A percentile compares a stretch with the other conserved stretches of the same genome.
phyloP scores from a whole-genome alignment of 352 stramenopile genomes.

The Thraustochytrium sp. region DNA sequence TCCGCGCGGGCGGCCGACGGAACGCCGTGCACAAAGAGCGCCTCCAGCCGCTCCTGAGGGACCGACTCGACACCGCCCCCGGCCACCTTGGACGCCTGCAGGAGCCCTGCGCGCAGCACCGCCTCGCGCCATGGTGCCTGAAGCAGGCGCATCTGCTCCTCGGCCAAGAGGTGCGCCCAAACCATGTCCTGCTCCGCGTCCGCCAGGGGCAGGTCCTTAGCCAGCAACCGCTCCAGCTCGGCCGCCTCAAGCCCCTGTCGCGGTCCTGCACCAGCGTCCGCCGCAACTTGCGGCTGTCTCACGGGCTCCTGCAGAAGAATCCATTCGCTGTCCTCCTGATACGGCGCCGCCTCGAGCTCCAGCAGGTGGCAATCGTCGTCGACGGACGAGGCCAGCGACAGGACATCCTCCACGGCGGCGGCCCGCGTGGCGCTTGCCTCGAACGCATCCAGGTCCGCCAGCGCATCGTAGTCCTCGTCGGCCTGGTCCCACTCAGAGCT shows the following conservation, averaged over 20 bases:
- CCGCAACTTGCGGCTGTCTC: background rate
- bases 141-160: background rate
- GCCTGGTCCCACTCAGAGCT: no score
- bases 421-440: background rate
- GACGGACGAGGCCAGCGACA: background rate
- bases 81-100: background rate
- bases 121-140: background rate
- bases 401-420: background rate
- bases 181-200: background rate
- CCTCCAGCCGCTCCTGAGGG: background rate
- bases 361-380: background rate
- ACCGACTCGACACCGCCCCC: no score
- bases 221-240: background rate
- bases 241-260: background rate
- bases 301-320: background rate
- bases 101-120: background rate
- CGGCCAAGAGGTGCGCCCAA: background rate
- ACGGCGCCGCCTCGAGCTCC: background rate
- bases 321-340: conserved; percentile 1
- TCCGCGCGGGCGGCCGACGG: background rate
- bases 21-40: background rate
- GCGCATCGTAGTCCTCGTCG: no score
- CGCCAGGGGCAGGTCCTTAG: background rate
- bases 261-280: background rate
- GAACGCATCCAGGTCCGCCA: no score